phyloP scores from a whole-genome alignment of 768 basidiomycete species.

The Rhizopogon vesiculosus region DNA sequence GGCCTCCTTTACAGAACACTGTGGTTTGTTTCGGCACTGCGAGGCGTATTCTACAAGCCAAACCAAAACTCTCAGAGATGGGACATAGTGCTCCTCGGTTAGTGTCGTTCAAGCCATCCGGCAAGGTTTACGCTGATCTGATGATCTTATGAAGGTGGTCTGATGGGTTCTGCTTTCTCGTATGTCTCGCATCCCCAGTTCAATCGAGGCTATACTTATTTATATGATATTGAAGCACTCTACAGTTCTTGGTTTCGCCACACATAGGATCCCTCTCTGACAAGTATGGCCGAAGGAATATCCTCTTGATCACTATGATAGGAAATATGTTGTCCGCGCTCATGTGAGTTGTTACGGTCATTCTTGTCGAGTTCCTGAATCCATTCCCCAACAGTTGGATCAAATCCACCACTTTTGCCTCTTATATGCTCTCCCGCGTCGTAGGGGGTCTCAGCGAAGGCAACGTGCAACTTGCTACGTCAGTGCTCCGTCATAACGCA shows the following conservation, averaged over 20 bases:
- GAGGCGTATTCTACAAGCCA: constrained; percentile 61
- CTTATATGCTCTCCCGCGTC: constrained; percentile 84
- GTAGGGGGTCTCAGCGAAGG: constrained; percentile 95
- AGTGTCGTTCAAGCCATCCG: constrained; percentile 8
- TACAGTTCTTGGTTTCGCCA: constrained; percentile 84
- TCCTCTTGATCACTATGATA: constrained; percentile 84
- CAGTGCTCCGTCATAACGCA: constrained; percentile 25
- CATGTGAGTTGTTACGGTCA: constrained; percentile 46
- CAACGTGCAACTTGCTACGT: constrained; percentile 96
- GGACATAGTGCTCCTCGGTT: constrained; percentile 93
- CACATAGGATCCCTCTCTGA: constrained; percentile 83
- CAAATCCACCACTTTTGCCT: constrained; percentile 83
- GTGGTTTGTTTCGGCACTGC: constrained; percentile 56
- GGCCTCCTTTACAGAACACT: constrained; percentile 76
- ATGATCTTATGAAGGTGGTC: constrained; percentile 47
- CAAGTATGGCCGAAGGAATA: constrained; percentile 79
- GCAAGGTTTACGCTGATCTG: not conserved
- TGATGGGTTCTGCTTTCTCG: constrained; percentile 95
- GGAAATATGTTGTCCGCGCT: constrained; percentile 91
- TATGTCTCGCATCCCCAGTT: constrained; percentile 41
- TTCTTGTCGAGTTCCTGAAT: not conserved
- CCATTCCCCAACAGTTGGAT: constrained; percentile 60
- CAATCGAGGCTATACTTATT: constrained; percentile 26
- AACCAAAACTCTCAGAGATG: constrained; percentile 67
- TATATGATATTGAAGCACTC: constrained; percentile 46